Evolutionary conservation across 1,139 yeast genomes (phyloP).

Genomic region (Taiozyma sp.): DNA sequence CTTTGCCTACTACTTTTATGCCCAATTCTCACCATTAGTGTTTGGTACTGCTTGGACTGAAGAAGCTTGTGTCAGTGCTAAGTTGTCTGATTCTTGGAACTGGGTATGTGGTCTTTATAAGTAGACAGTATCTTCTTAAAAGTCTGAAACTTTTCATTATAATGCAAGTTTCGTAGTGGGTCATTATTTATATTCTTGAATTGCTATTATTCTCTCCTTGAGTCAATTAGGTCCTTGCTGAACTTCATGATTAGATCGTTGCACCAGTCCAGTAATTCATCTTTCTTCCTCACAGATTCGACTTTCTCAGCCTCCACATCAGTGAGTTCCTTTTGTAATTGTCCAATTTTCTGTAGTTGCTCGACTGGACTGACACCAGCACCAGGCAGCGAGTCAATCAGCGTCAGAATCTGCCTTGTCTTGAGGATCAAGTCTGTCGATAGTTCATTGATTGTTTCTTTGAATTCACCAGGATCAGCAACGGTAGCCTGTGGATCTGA

Average conservation of each 20-base stretch:
- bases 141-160: background rate
- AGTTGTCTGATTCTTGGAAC: constrained; percentile 40
- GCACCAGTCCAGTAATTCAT: constrained; percentile 57
- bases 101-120: constrained; percentile 40
- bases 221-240: constrained; percentile 18
- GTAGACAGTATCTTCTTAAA: background rate
- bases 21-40: constrained; percentile 40
- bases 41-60: constrained; percentile 49
- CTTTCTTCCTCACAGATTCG: constrained; percentile 60
- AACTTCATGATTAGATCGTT: constrained; percentile 52
- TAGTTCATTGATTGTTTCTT: constrained; percentile 61
- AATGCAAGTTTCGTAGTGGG: background rate
- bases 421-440: constrained; percentile 82
- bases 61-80: constrained; percentile 37
- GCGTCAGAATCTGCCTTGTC: constrained; percentile 78
- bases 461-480: constrained; percentile 32
- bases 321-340: constrained; percentile 60
- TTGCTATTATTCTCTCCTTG: constrained; percentile 10
- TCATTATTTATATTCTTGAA: background rate
- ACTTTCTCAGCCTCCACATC: constrained; percentile 57
- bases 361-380: constrained; percentile 78
- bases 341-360: constrained; percentile 62
- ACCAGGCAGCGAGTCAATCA: constrained; percentile 90
- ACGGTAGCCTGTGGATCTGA: constrained; percentile 43
- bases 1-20: constrained; percentile 34